Evolutionary conservation across 2,329 filamentous ascomycete species (phyloP).

Genomic region (Incumbomyces delicatus): DNA sequence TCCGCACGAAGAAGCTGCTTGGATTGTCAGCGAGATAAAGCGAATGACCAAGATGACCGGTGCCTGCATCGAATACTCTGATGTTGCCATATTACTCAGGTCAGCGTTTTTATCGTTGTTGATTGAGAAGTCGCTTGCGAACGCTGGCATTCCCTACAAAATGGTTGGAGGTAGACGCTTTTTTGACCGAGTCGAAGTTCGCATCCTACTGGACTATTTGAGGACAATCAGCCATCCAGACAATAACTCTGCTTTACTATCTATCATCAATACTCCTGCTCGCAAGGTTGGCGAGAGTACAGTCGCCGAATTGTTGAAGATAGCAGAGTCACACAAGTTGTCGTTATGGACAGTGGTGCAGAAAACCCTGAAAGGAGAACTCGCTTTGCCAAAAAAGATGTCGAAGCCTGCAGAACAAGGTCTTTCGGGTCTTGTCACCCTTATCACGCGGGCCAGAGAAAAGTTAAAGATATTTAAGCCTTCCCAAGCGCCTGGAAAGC

Average conservation of each 20-base stretch:
- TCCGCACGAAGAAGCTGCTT: constrained; percentile 66
- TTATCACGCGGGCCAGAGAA: constrained; percentile 49
- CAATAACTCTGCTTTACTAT: constrained; percentile 75
- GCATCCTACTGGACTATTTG: constrained; percentile 77
- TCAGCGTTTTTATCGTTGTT: constrained; percentile 73
- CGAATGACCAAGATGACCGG: constrained; percentile 63
- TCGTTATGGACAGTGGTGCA: constrained; percentile 70
- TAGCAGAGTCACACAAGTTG: constrained; percentile 60
- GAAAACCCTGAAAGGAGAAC: constrained; percentile 44
- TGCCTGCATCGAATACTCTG: constrained; percentile 59
- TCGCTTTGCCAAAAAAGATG: constrained; percentile 44
- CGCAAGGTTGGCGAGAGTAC: constrained; percentile 73
- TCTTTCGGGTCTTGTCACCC: constrained; percentile 47
- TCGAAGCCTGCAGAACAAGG: constrained; percentile 47
- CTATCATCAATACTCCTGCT: constrained; percentile 75
- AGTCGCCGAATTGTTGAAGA: constrained; percentile 61
- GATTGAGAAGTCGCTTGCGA: constrained; percentile 75
- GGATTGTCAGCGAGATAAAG: constrained; percentile 78
- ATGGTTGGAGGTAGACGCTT: constrained; percentile 91
- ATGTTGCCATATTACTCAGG: constrained; percentile 79
- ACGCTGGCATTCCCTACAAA: constrained; percentile 71
- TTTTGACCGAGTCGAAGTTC: constrained; percentile 84
- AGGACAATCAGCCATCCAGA: constrained; percentile 73
- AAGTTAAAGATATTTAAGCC: constrained; percentile 36
- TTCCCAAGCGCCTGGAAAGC: constrained; percentile 30